phyloP scores from a whole-genome alignment of 139 green algal genomes.

The Auxenochlorella protothecoides region DNA sequence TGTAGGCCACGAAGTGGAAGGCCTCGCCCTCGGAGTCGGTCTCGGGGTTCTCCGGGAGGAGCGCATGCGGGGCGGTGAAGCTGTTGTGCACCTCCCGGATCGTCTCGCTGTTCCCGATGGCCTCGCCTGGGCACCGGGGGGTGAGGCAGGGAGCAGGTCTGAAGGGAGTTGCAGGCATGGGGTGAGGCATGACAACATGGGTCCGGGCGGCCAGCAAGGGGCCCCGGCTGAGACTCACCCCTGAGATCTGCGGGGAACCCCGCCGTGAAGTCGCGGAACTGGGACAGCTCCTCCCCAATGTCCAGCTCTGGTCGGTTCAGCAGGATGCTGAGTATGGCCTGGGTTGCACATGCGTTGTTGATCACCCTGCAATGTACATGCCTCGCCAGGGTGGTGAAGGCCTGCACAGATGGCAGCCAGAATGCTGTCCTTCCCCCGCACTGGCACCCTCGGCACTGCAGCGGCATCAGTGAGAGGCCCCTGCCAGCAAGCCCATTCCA shows the following conservation, averaged over 20 bases:
- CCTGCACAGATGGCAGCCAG: neutral
- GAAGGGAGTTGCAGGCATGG: neutral
- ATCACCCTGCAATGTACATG: slow-evolving; percentile 51
- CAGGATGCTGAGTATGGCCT: slow-evolving; percentile 91
- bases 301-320: slow-evolving; percentile 69
- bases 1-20: slow-evolving; percentile 79
- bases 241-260: slow-evolving; percentile 73
- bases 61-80: slow-evolving; percentile 82
- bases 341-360: slow-evolving; percentile 90
- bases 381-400: neutral
- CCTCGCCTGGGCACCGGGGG: slow-evolving; percentile 46
- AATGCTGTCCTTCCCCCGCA: neutral
- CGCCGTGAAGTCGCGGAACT: slow-evolving; percentile 76
- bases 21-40: slow-evolving; percentile 43
- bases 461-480: too few relatives aligned
- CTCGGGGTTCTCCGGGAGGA: slow-evolving; percentile 56
- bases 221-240: slow-evolving; percentile 12
- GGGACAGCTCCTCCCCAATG: slow-evolving; percentile 55
- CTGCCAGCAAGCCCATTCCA: too few relatives aligned
- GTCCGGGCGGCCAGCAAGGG: neutral
- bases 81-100: slow-evolving; percentile 91
- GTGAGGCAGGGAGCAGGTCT: too few relatives aligned
- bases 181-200: neutral
- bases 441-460: too few relatives aligned
- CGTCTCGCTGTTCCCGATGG: slow-evolving; percentile 88